These are phyloP conservation scores for Yamadazyma phyllophila DNA, from an alignment of 805 yeast genomes.

Conservation along the genomic window DNA sequence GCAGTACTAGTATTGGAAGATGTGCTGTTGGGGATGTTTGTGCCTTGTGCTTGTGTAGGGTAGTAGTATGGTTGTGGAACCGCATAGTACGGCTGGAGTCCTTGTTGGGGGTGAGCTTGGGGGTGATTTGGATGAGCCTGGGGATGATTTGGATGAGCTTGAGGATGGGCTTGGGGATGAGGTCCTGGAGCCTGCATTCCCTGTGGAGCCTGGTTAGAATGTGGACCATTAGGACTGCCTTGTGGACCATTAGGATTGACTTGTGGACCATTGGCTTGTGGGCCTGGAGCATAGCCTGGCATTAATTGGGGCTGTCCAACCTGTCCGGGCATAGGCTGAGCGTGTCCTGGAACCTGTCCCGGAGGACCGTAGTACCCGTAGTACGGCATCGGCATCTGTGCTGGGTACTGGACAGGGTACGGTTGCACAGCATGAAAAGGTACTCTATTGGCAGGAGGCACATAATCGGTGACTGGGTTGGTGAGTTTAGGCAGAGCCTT, in stretches of 20 bases:
- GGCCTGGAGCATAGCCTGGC: no score
- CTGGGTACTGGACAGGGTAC: neutral
- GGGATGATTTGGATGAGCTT: neutral
- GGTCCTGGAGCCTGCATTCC: no score
- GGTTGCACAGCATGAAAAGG: neutral
- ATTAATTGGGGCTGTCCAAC: no score
- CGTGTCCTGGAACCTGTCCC: no score
- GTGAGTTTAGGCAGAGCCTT: conserved; percentile 16
- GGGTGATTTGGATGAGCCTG: neutral
- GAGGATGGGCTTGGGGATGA: no score
- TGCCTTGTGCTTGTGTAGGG: neutral
- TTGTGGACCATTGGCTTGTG: no score
- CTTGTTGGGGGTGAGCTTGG: conserved; percentile 3
- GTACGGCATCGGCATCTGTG: neutral
- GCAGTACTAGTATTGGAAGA: neutral
- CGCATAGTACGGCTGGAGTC: neutral
- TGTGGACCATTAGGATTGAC: no score
- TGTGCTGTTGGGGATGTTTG: neutral
- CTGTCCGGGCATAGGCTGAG: neutral
- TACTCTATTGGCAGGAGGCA: conserved; percentile 1
- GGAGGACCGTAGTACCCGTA: no score
- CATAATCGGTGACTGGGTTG: conserved; percentile 27
- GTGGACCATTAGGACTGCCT: no score
- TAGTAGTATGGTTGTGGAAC: neutral
- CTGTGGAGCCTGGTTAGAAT: no score